Evolutionary conservation across 306 rosid species (phyloP).

Genomic region (Luffa acutangula): DNA sequence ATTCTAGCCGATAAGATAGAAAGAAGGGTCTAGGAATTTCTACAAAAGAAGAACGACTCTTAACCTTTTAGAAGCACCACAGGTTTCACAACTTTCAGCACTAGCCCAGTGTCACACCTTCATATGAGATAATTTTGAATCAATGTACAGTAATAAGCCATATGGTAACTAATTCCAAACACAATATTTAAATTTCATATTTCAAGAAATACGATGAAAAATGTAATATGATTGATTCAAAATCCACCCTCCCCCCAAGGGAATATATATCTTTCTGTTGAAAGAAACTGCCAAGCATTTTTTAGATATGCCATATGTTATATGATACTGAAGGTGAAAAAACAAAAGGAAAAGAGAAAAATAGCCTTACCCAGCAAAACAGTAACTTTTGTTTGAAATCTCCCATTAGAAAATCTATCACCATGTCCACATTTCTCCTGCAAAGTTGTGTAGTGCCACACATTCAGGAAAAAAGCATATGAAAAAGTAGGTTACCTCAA

Average conservation of each 20-base stretch:
- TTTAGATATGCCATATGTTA: not conserved
- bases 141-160: not conserved
- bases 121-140: not conserved
- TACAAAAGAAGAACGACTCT: not conserved
- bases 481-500: not conserved
- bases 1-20: not conserved
- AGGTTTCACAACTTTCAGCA: constrained; percentile 1
- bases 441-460: constrained; percentile 1
- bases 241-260: not conserved
- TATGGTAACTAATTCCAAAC: not conserved
- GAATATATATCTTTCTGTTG: not conserved
- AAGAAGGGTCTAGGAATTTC: not conserved
- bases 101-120: not conserved
- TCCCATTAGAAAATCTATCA: constrained; percentile 41
- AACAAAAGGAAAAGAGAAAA: not conserved
- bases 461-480: not conserved
- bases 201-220: not conserved
- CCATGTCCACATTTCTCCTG: constrained; percentile 51
- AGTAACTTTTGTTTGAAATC: constrained; percentile 41
- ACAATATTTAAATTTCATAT: not conserved
- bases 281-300: not conserved
- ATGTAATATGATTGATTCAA: not conserved
- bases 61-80: not conserved
- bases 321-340: not conserved
- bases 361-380: constrained; percentile 72